Evolutionary conservation across 106 monocot genomes (phyloP).

Genomic region (Platanthera guangdongensis): DNA sequence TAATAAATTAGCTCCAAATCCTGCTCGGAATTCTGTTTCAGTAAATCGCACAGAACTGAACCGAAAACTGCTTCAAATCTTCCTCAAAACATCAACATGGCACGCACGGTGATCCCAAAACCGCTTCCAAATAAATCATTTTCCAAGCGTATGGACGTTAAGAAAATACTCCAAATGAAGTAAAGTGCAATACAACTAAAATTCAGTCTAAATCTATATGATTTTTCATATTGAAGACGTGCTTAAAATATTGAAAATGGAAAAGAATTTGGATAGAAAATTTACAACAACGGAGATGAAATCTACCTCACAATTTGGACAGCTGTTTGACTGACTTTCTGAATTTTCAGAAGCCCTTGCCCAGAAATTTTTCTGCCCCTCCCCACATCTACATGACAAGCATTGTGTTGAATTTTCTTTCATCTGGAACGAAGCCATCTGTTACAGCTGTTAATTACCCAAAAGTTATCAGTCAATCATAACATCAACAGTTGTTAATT

Average conservation of each 20-base stretch:
- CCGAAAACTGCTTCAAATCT: no score
- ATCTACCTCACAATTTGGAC: slow-evolving; percentile 33
- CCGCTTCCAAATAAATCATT: background rate
- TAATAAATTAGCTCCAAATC: no score
- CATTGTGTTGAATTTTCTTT: slow-evolving; percentile 25
- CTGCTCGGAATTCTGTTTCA: no score
- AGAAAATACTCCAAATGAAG: background rate
- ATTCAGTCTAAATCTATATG: background rate
- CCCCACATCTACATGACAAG: slow-evolving; percentile 19
- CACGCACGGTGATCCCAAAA: no score
- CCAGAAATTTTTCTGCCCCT: slow-evolving; percentile 26
- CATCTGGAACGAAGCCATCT: slow-evolving; percentile 19
- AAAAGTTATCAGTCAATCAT: slow-evolving; percentile 2
- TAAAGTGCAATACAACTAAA: background rate
- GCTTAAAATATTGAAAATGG: background rate
- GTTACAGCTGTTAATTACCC: background rate
- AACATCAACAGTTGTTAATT: no score
- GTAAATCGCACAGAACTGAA: no score
- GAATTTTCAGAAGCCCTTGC: slow-evolving; percentile 19
- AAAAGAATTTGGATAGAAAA: background rate
- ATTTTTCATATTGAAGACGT: background rate
- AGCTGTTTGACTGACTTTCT: slow-evolving; percentile 23
- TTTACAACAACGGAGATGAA: background rate
- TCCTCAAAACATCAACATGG: no score
- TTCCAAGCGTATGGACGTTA: background rate